Base-by-base conservation (phyloP, 1,139 yeast species). In the Diutina rugosa region DNA sequence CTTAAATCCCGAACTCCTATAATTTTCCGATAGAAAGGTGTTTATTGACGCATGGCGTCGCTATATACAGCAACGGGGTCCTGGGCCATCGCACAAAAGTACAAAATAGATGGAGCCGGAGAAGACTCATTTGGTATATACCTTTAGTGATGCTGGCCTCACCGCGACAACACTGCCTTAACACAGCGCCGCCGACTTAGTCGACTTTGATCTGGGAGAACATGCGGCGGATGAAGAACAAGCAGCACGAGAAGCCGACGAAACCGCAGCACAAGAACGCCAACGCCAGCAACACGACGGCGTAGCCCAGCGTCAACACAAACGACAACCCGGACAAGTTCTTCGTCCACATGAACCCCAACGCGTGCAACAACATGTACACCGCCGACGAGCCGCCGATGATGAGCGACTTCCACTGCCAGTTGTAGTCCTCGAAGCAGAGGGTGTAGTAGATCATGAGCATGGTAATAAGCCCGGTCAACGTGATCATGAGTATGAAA, bases 391-490 rank as follows among this genome's bases (percentile, higher is more conserved):
- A 95, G 56, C 97, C 98, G 35, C 97, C 95, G 59, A 90, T 79
- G 64, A 86, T 80, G 64, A 91, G 77, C 9, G 96, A 82, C 69
- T 91, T 84, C 99, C 99, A 93, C 67, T 90, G 97, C 99, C 99
- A 93, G 69, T 84, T 83, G 75, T 95, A 91, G 70, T 93, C 89
- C 68, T 93, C 99, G 53, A 90, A 77, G 67, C 97, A 90, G 61
- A 95, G 78, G 10, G 91, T 80, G 73, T 88, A 87, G 71, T 93
- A 93, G 47, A 88, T 82, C 74, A 90, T 80, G 63, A 93, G 76
- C 26, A 90, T 74, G 0, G 97, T 85, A 52, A 90, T 90, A 61
- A 93, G 77, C 21, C 88, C 78, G 7, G 97, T 87, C 10, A 97
- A 90, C 64, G 87, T 67, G 16, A 89, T 74, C 90, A 90, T 87